A percentile compares a stretch with the other conserved stretches of the same genome.
These are phyloP conservation scores for Penicillium riverlandense DNA, from an alignment of 495 filamentous ascomycete species.

Conservation along the genomic window DNA sequence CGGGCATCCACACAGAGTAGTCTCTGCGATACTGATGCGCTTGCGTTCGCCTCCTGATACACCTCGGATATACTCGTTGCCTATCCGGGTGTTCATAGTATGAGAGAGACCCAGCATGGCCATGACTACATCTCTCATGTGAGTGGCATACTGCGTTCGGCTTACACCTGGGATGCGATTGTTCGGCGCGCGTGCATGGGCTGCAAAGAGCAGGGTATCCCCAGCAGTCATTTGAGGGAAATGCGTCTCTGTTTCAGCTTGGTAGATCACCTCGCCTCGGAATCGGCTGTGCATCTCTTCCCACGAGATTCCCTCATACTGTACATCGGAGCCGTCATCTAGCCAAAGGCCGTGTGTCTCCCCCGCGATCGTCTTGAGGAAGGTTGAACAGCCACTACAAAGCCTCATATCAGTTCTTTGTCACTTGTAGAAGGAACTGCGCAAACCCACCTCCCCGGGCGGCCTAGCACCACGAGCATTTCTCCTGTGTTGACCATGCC, in stretches of 20 bases:
- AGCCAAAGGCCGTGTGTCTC: conserved; percentile 68
- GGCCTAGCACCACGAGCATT: conserved; percentile 74
- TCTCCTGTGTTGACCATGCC: conserved; percentile 70
- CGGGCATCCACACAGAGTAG: conserved; percentile 53
- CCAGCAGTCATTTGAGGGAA: conserved; percentile 78
- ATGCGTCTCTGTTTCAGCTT: conserved; percentile 73
- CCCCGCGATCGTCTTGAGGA: conserved; percentile 73
- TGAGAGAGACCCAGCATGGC: conserved; percentile 71
- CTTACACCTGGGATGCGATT: conserved; percentile 54
- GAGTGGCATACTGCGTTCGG: conserved; percentile 50
- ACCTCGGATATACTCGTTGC: conserved; percentile 73
- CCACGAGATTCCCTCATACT: conserved; percentile 59
- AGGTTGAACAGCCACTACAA: conserved; percentile 62
- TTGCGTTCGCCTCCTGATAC: conserved; percentile 80
- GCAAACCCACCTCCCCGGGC: conserved; percentile 51
- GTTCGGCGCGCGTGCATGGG: conserved; percentile 56
- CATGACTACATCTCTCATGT: conserved; percentile 72
- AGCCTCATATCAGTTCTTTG: neutral
- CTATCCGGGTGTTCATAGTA: conserved; percentile 69
- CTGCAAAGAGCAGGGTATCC: conserved; percentile 74
- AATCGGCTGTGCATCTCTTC: conserved; percentile 56
- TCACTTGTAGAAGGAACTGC: neutral
- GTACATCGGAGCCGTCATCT: conserved; percentile 57
- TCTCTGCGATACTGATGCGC: conserved; percentile 75
- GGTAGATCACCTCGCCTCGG: conserved; percentile 75